Base-by-base conservation (phyloP, 2,329 filamentous ascomycete species). In the Dryadomyces sulphureus region DNA sequence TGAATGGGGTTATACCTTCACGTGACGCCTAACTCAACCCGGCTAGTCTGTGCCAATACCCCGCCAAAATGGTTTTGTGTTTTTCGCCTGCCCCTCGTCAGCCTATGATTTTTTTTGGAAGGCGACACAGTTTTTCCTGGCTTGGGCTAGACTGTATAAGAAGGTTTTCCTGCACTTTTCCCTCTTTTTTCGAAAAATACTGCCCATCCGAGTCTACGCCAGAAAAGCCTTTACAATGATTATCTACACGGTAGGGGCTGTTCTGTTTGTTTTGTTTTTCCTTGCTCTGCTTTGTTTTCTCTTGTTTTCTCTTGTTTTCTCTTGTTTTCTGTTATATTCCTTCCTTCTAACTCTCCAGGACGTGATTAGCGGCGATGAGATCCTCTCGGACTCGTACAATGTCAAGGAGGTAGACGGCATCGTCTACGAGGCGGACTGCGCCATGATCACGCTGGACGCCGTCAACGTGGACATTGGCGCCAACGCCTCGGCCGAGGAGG, bases 401-500 rank as follows among this genome's bases (percentile, higher is more conserved):
- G 66, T 93, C 62, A 87, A 85, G 72, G 73, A 83, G 65, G 63
- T 90, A 53, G 84, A 89, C 65, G 79, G 77, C 56, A 72, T 84
- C 56, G 79, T 84, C 59, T 96, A 84, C 71, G 90, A 96, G 73
- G 82, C 81, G 62, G 83, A 98, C 70, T 94, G 89, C 70, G 72
- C 75, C 63, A 94, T 90, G 79, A 88, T 95, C 69, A 79, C 77
- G 50, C 73, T 89, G 66, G 87, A 79, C 54, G 77, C 66, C 53
- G 79, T 90, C 61, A 65, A 75, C 54, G 78, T 93, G 87, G 84
- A 92, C 66, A 92, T 75, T 59, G 92, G 92, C 65, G 92, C 89
- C 73, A 98, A 98, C 69, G 85, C 92, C 57, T 96, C 90, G 58
- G 89, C 92, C 52, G 92, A 96, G 73, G 90, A 84, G 63, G 84